A percentile compares a stretch with the other conserved stretches of the same genome.
phyloP scores from a whole-genome alignment of 73 alveolate genomes.

The Diophrys sp. region DNA sequence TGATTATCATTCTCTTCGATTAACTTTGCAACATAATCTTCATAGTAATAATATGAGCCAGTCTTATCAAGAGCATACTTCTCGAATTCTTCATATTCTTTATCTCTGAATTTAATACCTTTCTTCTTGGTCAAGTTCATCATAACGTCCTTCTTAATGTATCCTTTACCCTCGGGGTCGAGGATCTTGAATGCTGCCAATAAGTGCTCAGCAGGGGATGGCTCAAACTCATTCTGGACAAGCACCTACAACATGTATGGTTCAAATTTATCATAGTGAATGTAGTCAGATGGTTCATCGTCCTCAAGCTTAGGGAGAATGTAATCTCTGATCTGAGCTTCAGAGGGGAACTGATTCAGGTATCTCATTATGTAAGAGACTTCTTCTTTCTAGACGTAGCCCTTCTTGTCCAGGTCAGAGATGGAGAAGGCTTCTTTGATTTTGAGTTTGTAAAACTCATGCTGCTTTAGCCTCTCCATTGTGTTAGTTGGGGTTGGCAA shows the following conservation, averaged over 20 bases:
- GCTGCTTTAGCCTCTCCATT: slow-evolving; percentile 59
- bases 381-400: slow-evolving; percentile 51
- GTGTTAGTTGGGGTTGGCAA: slow-evolving; percentile 58
- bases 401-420: slow-evolving; percentile 42
- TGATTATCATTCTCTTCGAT: slow-evolving; percentile 41
- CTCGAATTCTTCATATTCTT: slow-evolving; percentile 66
- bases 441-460: slow-evolving; percentile 62
- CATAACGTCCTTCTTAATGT: slow-evolving; percentile 68
- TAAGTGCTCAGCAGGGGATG: slow-evolving; percentile 72
- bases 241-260: slow-evolving; percentile 71
- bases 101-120: slow-evolving; percentile 72
- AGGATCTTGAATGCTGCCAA: slow-evolving; percentile 76
- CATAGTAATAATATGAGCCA: slow-evolving; percentile 65
- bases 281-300: slow-evolving; percentile 78
- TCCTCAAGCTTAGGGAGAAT: slow-evolving; percentile 76
- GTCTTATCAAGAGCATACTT: slow-evolving; percentile 68
- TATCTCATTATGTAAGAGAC: slow-evolving; percentile 73
- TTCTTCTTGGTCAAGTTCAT: slow-evolving; percentile 65
- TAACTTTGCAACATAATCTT: slow-evolving; percentile 77
- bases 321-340: slow-evolving; percentile 76
- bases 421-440: slow-evolving; percentile 63
- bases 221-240: slow-evolving; percentile 68
- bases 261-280: slow-evolving; percentile 72
- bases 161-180: slow-evolving; percentile 82
- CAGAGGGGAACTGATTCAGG: slow-evolving; percentile 74